Base-by-base conservation (phyloP, 148 eudicot genomes). In the Fagopyrum esculentum region DNA sequence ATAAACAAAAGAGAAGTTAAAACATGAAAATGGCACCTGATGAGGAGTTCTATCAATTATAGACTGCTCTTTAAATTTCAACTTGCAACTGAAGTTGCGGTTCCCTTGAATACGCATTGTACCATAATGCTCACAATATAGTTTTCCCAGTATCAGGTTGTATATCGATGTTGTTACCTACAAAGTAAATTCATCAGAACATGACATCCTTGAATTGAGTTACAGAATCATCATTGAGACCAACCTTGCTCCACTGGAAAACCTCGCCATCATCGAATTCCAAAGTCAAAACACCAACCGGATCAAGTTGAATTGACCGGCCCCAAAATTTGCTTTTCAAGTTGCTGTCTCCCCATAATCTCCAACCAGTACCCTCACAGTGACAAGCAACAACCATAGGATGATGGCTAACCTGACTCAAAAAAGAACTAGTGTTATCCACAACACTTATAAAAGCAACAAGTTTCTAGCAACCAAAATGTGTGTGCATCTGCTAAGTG, bases 221-320 rank as follows among this genome's bases (percentile, higher is more conserved):
- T 12, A 13, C 71, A 15, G 9, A 66, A 40, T 13, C 45, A 66
- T 66, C 71, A 66, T 13, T 63, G 47, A 43, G 19, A 43, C 71
- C 71, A 12, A 71, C 74, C 74, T 71, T 71, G 29, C 74, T 71
- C 74, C 74, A 71, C 74, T 71, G 74, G 54, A 71, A 71, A 49
- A 71, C 74, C 30, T 71, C 74, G 9, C 74, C 74, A 47, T 71
- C 74, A 19, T 71, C 74, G 47, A 71, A 71, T 40, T 71, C 74
- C 55, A 71, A 2, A 71, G 51, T 71, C 51, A 71, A 54, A 71
- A 49, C 43, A 45, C 74, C 74, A 19, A 71, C 74, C 3, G 74
- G 74, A 46, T 71, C 74, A 46, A 71, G 52, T 71, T 71, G 74
- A 12, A 71, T 71, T 26, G 74, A 71, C 4, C 55, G 74, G 54